A percentile compares a stretch with the other conserved stretches of the same genome.
Conservation (phyloP, 2,329 filamentous ascomycete genomes). For the Fusarium protoensiforme region DNA sequence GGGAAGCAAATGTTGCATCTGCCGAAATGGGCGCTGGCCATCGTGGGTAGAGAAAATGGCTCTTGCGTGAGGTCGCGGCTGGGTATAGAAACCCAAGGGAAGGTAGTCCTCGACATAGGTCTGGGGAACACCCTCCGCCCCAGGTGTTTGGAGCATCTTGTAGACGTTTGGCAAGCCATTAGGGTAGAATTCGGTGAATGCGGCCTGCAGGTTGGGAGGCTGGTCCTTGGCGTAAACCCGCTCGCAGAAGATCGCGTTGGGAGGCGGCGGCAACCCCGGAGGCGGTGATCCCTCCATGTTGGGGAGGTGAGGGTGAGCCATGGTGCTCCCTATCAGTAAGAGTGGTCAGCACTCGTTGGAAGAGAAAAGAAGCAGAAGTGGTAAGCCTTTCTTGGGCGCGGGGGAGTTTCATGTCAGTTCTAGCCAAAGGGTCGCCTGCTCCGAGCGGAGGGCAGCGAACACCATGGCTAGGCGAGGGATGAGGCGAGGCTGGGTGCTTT, state of each 20-base stretch:
- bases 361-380: background rate
- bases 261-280: constrained; percentile 21
- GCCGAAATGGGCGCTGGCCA: constrained; percentile 45
- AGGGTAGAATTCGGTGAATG: constrained; percentile 49
- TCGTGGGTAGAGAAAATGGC: constrained; percentile 55
- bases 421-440: background rate
- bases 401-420: background rate
- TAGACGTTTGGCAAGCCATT: constrained; percentile 50
- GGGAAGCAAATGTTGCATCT: constrained; percentile 42
- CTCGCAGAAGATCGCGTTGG: constrained; percentile 24
- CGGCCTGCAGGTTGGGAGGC: constrained; percentile 36
- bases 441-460: background rate
- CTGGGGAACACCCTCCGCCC: constrained; percentile 38
- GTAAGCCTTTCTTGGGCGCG: background rate
- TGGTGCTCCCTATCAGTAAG: constrained; percentile 18
- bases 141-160: constrained; percentile 45
- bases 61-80: constrained; percentile 42
- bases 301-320: constrained; percentile 19
- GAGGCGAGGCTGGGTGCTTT: background rate
- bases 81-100: constrained; percentile 51
- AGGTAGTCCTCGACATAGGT: constrained; percentile 52
- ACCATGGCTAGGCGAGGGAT: background rate
- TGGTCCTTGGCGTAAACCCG: constrained; percentile 39
- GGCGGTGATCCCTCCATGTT: constrained; percentile 13
- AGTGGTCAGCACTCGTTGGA: constrained; percentile 15